phyloP scores from a whole-genome alignment of 306 rosid genomes.

The Cucurbita maxima region DNA sequence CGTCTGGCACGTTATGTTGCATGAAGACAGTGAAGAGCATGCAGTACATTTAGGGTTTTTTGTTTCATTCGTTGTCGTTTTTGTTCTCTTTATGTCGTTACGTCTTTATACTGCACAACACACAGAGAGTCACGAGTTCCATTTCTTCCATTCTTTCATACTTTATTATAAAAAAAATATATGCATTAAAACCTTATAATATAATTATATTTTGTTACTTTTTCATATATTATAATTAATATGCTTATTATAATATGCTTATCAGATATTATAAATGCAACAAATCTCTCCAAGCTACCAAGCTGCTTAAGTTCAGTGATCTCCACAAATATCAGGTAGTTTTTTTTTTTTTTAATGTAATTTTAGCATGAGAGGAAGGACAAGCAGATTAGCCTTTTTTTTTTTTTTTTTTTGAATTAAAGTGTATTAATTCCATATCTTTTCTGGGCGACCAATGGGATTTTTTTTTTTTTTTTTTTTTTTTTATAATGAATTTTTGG shows the following conservation, averaged over 20 bases:
- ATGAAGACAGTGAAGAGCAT: constrained; percentile 6
- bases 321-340: constrained; percentile 3
- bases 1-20: constrained; percentile 5
- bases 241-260: background rate
- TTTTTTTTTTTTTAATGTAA: background rate
- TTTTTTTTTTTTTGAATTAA: background rate
- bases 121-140: constrained; percentile 1
- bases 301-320: background rate
- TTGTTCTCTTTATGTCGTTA: constrained; percentile 6
- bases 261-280: background rate
- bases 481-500: background rate
- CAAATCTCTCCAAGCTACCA: background rate
- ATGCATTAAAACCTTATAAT: background rate
- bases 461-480: background rate
- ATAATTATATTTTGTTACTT: background rate
- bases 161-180: background rate
- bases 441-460: background rate
- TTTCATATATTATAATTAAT: too few relatives aligned
- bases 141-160: background rate
- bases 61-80: constrained; percentile 5
- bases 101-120: constrained; percentile 1
- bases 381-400: background rate
- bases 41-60: constrained; percentile 10
- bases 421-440: constrained; percentile 6
- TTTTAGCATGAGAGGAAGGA: constrained; percentile 7